These are phyloP conservation scores for Neckera pumila DNA, from an alignment of 225 moss, liverwort and hornwort species.

Conservation along the genomic window DNA sequence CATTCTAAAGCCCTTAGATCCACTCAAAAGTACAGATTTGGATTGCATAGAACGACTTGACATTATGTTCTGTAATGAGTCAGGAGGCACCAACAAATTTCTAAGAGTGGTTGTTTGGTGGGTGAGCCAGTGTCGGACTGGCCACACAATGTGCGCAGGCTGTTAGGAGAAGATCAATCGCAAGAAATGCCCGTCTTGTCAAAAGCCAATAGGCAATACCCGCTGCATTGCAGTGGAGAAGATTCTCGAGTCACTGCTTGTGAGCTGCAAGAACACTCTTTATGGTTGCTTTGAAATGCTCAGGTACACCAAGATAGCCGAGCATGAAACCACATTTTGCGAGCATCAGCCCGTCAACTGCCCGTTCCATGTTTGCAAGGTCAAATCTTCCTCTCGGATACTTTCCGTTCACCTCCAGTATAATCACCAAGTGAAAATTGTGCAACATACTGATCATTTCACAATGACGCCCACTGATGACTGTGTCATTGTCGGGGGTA, in stretches of 20 bases:
- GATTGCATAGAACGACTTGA: not conserved
- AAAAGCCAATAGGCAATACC: not conserved
- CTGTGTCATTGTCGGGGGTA: not conserved
- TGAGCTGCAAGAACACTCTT: not conserved
- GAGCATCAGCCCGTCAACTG: not conserved
- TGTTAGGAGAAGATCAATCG: not conserved
- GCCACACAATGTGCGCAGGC: not conserved
- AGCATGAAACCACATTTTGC: not conserved
- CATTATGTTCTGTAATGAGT: not conserved
- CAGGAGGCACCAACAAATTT: not conserved
- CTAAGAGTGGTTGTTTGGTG: not conserved
- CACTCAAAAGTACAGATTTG: not conserved
- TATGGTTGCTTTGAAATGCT: not conserved
- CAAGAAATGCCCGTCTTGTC: not conserved
- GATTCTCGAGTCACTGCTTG: not conserved
- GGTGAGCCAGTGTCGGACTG: not conserved
- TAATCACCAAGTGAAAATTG: not conserved
- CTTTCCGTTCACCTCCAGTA: not conserved
- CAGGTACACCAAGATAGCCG: not conserved
- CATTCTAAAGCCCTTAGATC: not conserved
- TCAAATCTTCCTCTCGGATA: fast-evolving
- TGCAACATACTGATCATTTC: not conserved
- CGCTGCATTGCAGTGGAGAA: not conserved
- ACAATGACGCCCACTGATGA: not conserved
- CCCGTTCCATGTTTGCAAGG: fast-evolving